Percentiles rank a stretch among this genome's conserved stretches.
These are phyloP conservation scores for Fomitopsis pinicola DNA, from an alignment of 1,284 basidiomycete species.

Conservation along the genomic window DNA sequence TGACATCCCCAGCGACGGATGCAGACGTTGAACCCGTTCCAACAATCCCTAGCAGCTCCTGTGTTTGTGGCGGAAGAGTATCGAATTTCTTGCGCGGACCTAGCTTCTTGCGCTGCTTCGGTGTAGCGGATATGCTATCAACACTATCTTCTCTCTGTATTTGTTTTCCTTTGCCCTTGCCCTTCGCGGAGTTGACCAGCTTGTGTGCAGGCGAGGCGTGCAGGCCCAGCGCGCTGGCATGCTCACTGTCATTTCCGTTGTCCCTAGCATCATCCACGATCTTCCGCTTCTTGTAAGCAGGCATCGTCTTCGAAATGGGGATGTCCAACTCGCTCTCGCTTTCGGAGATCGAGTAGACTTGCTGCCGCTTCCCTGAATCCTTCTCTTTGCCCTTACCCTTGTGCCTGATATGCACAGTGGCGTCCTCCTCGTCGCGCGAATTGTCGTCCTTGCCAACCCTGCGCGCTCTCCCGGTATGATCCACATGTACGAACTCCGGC, in stretches of 20 bases:
- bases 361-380: slow-evolving; percentile 42
- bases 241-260: slow-evolving; percentile 40
- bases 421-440: slow-evolving; percentile 39
- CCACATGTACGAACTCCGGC: slow-evolving; percentile 16
- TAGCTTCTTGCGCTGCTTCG: slow-evolving; percentile 36
- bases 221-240: slow-evolving; percentile 13
- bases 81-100: slow-evolving; percentile 41
- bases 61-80: slow-evolving; percentile 34
- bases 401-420: slow-evolving; percentile 17
- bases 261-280: slow-evolving; percentile 32
- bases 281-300: slow-evolving; percentile 49
- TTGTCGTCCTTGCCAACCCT: slow-evolving; percentile 31
- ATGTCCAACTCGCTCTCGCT: slow-evolving; percentile 48
- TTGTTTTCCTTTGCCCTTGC: slow-evolving; percentile 40
- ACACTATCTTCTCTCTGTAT: slow-evolving; percentile 37
- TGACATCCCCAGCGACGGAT: slow-evolving; percentile 40
- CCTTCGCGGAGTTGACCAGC: slow-evolving; percentile 26
- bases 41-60: slow-evolving; percentile 46
- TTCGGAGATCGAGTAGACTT: slow-evolving; percentile 45
- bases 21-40: slow-evolving; percentile 54
- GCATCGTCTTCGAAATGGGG: slow-evolving; percentile 31
- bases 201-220: slow-evolving; percentile 22
- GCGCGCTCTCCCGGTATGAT: neutral
- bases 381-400: slow-evolving; percentile 41
- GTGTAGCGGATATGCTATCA: slow-evolving; percentile 37